Conservation (phyloP, 352 stramenopile species). For the Phytophthora ramorum region DNA sequence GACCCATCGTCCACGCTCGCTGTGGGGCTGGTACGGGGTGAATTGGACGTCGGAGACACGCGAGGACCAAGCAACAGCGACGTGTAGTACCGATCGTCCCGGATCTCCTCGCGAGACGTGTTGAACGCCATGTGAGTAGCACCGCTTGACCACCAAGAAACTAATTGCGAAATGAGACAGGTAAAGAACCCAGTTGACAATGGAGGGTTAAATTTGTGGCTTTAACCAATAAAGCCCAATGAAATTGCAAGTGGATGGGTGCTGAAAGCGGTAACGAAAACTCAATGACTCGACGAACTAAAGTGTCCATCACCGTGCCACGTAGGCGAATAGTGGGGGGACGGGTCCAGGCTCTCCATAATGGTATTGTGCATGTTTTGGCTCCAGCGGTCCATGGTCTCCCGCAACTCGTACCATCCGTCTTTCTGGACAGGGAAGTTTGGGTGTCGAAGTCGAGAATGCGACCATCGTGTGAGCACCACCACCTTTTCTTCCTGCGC, state of each 20-base stretch:
- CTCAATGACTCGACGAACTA: too few species aligned
- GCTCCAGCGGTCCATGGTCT: conserved; percentile 51
- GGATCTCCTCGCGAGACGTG: conserved; percentile 27
- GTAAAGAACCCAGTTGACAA: not conserved
- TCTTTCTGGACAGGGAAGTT: conserved; percentile 32
- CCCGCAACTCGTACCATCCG: conserved; percentile 43
- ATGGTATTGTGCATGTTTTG: conserved; percentile 52
- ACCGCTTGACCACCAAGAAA: not conserved
- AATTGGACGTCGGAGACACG: conserved; percentile 3
- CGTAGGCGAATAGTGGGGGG: conserved; percentile 1
- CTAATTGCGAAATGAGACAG: conserved; percentile 16
- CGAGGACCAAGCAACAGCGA: conserved; percentile 33
- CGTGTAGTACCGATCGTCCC: conserved; percentile 39
- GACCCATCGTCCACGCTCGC: conserved; percentile 20
- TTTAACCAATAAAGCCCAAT: not conserved
- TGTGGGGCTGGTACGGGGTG: conserved; percentile 5
- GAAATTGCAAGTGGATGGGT: too few species aligned
- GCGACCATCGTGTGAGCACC: conserved; percentile 49
- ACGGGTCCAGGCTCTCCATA: conserved; percentile 33
- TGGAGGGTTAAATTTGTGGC: not conserved
- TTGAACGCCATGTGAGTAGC: conserved; percentile 11
- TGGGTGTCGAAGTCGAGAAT: conserved; percentile 39
- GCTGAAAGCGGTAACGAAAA: too few species aligned
- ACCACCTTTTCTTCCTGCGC: conserved; percentile 38
- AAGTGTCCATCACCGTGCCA: conserved; percentile 6